Evolutionary conservation across 1,139 yeast genomes (phyloP), one percentile per base, ranked within the genome.

Genomic region (Eremothecium cymbalariae): DNA sequence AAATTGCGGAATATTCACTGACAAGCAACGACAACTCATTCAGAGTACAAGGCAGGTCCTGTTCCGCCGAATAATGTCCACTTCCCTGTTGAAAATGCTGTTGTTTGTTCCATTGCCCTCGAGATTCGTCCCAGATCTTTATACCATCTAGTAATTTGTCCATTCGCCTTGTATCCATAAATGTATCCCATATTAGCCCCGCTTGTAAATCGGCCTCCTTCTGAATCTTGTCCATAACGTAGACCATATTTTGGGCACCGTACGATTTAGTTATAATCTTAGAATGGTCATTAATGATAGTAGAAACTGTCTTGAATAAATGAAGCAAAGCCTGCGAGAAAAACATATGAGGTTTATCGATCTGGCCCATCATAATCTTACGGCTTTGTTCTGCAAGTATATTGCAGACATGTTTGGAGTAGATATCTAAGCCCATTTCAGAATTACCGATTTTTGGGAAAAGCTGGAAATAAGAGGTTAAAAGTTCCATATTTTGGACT

Each of bases 121-220:
- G 44, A 4, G 18, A 15, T 12, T 32, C 38, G 16, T 44, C 33
- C 46, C 43, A 36, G 31, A 33, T 42, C 21, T 26, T 35, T 13
- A 84, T 68, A 30, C 79, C 85, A 36, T 68, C 68, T 16, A 81
- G 50, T 9, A 70, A 55, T 43, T 73, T 67, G 24, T 69, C 74
- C 8, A 85, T 54, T 26, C 80, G 66, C 42, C 84, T 70, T 11
- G 45, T 32, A 26, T 53, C 60, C 13, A 41, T 32, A 53, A 85
- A 85, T 0, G 94, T 84, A 55, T 90, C 97, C 37, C 84, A 67
- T 8, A 90, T 81, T 31, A 90, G 64, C 0, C 94, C 94, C 16
- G 93, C 81, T 52, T 90, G 98, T 9, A 88, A 69, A 52, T 90
- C 98, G 14, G 94, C 80, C 53, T 90, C 98, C 38, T 72, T 67